A percentile compares a stretch with the other conserved stretches of the same genome.
These are phyloP conservation scores for Lachnellula suecica DNA, from an alignment of 2,329 filamentous ascomycete genomes.

Conservation along the genomic window DNA sequence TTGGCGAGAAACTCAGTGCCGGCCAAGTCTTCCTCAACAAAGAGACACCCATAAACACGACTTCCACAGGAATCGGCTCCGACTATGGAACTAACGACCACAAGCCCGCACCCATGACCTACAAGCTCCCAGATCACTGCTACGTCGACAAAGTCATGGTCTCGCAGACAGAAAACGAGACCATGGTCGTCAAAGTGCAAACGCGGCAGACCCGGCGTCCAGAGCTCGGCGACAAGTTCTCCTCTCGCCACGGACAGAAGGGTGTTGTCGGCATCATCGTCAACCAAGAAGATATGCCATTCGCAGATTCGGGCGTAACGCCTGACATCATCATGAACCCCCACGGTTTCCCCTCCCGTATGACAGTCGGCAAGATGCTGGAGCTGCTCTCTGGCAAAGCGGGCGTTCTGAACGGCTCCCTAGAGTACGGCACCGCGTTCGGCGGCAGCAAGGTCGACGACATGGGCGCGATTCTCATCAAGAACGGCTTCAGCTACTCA, in stretches of 20 bases:
- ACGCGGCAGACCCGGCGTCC: slow-evolving; percentile 94
- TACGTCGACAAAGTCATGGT: slow-evolving; percentile 98
- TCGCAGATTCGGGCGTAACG: slow-evolving; percentile 85
- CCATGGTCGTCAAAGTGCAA: slow-evolving; percentile 86
- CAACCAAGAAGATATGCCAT: slow-evolving; percentile 95
- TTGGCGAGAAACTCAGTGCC: slow-evolving; percentile 74
- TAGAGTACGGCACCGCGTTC: slow-evolving; percentile 89
- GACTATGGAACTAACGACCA: slow-evolving; percentile 64
- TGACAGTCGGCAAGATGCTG: slow-evolving; percentile 98
- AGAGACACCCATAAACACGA: slow-evolving; percentile 76
- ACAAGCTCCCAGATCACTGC: slow-evolving; percentile 78
- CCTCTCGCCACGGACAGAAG: slow-evolving; percentile 96
- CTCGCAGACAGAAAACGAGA: slow-evolving; percentile 84
- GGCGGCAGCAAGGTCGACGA: slow-evolving; percentile 82
- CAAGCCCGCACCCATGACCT: slow-evolving; percentile 67
- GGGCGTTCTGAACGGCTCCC: slow-evolving; percentile 78
- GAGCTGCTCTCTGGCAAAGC: slow-evolving; percentile 95
- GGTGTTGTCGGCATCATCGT: slow-evolving; percentile 97
- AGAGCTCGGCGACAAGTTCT: slow-evolving; percentile 97
- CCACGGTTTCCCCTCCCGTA: slow-evolving; percentile 98
- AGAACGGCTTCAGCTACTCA: slow-evolving; percentile 91
- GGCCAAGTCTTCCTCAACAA: slow-evolving; percentile 93
- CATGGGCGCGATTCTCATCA: slow-evolving; percentile 82
- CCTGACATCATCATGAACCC: slow-evolving; percentile 99
- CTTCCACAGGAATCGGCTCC: slow-evolving; percentile 68